A percentile compares a stretch with the other conserved stretches of the same genome.
These are phyloP conservation scores for Cladosporium austrohemisphaericum DNA, from an alignment of 2,329 filamentous ascomycete genomes.

Conservation along the genomic window DNA sequence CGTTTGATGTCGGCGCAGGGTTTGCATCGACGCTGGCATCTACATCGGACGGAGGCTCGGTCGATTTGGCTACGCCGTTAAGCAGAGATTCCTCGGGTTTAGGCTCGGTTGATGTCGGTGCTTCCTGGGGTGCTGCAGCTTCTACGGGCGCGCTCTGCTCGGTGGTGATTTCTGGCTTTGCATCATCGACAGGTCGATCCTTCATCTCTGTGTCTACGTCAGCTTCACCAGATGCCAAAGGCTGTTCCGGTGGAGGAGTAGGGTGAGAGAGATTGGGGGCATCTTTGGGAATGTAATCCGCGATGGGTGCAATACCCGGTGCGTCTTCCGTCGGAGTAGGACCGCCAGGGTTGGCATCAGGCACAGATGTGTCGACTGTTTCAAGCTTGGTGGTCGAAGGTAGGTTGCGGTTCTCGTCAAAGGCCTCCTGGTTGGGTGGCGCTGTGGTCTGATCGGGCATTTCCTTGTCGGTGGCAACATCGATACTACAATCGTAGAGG, in stretches of 20 bases:
- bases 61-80: slow-evolving; percentile 9
- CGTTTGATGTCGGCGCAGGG: neutral
- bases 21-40: slow-evolving; percentile 6
- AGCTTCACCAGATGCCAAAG: slow-evolving; percentile 30
- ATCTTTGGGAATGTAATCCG: slow-evolving; percentile 41
- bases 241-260: slow-evolving; percentile 41
- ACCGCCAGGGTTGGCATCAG: slow-evolving; percentile 26
- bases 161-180: slow-evolving; percentile 13
- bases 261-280: slow-evolving; percentile 39
- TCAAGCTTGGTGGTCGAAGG: slow-evolving; percentile 5
- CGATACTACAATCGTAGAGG: slow-evolving; percentile 1
- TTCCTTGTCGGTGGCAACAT: neutral
- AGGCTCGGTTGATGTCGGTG: neutral
- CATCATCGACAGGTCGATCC: slow-evolving; percentile 18
- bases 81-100: slow-evolving; percentile 14
- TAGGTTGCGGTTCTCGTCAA: slow-evolving; percentile 16
- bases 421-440: slow-evolving; percentile 12
- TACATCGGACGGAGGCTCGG: slow-evolving; percentile 5
- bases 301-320: slow-evolving; percentile 41
- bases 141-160: slow-evolving; percentile 16
- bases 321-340: slow-evolving; percentile 39
- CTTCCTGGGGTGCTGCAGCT: neutral
- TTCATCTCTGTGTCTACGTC: slow-evolving; percentile 29
- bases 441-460: slow-evolving; percentile 13
- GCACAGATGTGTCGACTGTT: slow-evolving; percentile 23